Conservation (phyloP, 2,329 filamentous ascomycete species). For the Sarocladium oryzae region DNA sequence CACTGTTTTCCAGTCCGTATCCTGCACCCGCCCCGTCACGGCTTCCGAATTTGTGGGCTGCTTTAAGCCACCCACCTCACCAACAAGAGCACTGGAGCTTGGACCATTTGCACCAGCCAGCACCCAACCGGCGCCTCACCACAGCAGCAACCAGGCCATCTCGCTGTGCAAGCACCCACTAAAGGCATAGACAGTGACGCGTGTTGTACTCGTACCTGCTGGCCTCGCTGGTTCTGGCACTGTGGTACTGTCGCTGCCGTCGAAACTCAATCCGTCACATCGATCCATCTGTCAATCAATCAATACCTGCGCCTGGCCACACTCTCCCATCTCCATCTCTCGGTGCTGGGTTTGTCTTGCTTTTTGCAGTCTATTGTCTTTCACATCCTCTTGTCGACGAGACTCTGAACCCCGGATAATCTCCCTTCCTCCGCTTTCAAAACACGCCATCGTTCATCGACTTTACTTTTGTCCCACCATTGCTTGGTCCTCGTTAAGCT, state of each 20-base stretch:
- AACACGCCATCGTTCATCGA: constrained; percentile 24
- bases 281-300: not conserved
- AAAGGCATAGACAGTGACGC: not conserved
- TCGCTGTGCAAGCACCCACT: no score
- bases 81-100: not conserved
- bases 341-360: not conserved
- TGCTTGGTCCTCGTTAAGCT: constrained; percentile 18
- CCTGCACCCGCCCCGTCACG: not conserved
- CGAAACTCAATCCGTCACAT: constrained; percentile 3
- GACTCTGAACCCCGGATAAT: constrained; percentile 6
- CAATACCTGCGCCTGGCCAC: not conserved
- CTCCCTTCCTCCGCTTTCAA: constrained; percentile 7
- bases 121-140: no score
- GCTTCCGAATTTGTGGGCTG: not conserved
- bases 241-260: not conserved
- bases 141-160: no score
- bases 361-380: not conserved
- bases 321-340: not conserved
- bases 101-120: not conserved
- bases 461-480: constrained; percentile 47
- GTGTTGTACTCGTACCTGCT: not conserved
- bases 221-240: not conserved
- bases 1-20: not conserved
- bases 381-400: not conserved
- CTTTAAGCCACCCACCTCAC: not conserved